Evolutionary conservation across 2,329 filamentous ascomycete genomes (phyloP).

Genomic region (Penicillium sp.): DNA sequence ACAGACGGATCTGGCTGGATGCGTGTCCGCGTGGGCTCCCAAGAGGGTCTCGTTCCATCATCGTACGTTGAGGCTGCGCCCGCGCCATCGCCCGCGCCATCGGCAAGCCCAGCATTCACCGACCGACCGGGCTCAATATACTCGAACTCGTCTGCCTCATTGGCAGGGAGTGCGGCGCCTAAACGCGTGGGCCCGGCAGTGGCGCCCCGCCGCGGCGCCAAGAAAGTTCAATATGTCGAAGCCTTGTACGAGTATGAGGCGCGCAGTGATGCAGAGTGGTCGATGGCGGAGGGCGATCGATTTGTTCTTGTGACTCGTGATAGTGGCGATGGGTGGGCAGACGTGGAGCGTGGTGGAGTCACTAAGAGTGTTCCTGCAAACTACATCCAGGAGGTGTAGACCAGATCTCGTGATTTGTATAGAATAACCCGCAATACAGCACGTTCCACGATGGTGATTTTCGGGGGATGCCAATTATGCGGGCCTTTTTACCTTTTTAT

Average conservation of each 20-base stretch:
- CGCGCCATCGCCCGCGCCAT: conserved; percentile 50
- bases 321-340: conserved; percentile 91
- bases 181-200: conserved; percentile 94
- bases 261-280: conserved; percentile 84
- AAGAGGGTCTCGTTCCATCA: conserved; percentile 85
- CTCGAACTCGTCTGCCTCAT: conserved; percentile 76
- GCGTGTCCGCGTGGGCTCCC: conserved; percentile 73
- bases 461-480: neutral
- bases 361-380: conserved; percentile 91
- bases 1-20: conserved; percentile 91
- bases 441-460: neutral
- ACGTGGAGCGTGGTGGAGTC: conserved; percentile 88
- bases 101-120: conserved; percentile 40
- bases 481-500: conserved; percentile 9
- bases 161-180: conserved; percentile 59
- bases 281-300: conserved; percentile 86
- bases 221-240: conserved; percentile 92
- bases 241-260: conserved; percentile 92
- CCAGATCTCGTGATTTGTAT: conserved; percentile 12
- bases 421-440: conserved; percentile 8
- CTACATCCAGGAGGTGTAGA: conserved; percentile 78
- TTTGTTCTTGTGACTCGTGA: conserved; percentile 91
- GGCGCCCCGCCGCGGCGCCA: conserved; percentile 85
- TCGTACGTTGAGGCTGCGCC: conserved; percentile 77
- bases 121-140: conserved; percentile 75